phyloP scores from a whole-genome alignment of 2,329 filamentous ascomycete genomes.

The Neurospora sp. region DNA sequence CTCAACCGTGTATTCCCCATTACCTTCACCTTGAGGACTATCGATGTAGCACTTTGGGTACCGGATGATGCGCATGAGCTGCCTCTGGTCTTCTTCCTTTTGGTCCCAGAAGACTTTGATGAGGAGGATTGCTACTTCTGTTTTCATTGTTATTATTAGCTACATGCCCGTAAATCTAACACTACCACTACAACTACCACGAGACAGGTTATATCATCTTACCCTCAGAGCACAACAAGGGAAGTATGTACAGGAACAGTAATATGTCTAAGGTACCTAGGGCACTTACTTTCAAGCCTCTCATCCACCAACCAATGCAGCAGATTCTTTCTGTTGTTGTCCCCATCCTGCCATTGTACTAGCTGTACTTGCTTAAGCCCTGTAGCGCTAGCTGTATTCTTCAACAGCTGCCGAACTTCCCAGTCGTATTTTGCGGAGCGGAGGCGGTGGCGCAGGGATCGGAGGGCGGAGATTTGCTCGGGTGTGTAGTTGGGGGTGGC shows the following conservation, averaged over 20 bases:
- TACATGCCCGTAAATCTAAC: too few species aligned
- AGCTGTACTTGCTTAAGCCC: background rate
- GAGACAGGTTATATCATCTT: too few species aligned
- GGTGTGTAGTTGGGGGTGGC: background rate
- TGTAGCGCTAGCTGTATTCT: background rate
- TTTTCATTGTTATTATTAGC: background rate
- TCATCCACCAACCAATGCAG: background rate
- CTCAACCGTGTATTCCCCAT: background rate
- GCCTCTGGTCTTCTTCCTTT: background rate
- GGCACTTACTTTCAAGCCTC: background rate
- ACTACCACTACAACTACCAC: too few species aligned
- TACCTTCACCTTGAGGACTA: background rate
- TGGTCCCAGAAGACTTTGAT: background rate
- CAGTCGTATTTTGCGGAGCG: background rate
- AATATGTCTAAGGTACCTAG: too few species aligned
- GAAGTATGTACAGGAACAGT: too few species aligned
- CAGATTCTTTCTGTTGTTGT: background rate
- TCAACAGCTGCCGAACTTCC: background rate
- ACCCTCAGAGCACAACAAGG: too few species aligned
- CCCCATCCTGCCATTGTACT: background rate
- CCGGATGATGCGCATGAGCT: background rate
- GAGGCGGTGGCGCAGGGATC: background rate
- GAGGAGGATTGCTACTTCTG: background rate
- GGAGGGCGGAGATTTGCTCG: background rate
- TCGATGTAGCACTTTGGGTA: background rate